phyloP scores from a whole-genome alignment of 495 filamentous ascomycete genomes.

The Penicillium bovifimosum region DNA sequence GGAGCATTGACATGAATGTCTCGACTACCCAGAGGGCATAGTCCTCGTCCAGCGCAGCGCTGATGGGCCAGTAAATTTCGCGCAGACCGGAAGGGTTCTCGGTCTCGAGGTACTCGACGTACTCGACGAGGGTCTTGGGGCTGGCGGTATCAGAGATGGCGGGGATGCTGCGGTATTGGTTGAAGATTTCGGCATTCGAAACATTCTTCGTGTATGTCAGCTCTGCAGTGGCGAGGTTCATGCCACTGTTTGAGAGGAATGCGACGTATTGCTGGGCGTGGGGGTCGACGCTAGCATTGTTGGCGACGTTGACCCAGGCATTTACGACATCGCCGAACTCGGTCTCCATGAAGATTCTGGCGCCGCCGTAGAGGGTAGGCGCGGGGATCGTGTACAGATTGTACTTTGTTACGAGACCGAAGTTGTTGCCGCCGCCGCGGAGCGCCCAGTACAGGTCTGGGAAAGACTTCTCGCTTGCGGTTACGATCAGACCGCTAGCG shows the following conservation, averaged over 20 bases:
- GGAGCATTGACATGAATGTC: conserved; percentile 30
- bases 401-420: conserved; percentile 47
- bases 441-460: conserved; percentile 49
- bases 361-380: conserved; percentile 35
- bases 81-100: conserved; percentile 40
- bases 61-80: conserved; percentile 41
- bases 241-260: conserved; percentile 29
- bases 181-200: conserved; percentile 37
- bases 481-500: conserved; percentile 38
- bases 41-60: conserved; percentile 30
- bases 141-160: conserved; percentile 31
- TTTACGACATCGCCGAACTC: conserved; percentile 31
- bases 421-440: conserved; percentile 46
- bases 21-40: conserved; percentile 33
- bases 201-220: conserved; percentile 38
- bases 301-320: conserved; percentile 35
- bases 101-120: conserved; percentile 38
- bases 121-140: conserved; percentile 39
- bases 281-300: conserved; percentile 30
- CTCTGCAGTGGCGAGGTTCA: conserved; percentile 29
- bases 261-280: conserved; percentile 44
- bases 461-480: conserved; percentile 29
- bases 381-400: conserved; percentile 36
- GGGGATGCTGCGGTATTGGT: conserved; percentile 34
- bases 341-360: conserved; percentile 37